Conservation (phyloP, 352 stramenopile species). For the Pythium scleroteichum region DNA sequence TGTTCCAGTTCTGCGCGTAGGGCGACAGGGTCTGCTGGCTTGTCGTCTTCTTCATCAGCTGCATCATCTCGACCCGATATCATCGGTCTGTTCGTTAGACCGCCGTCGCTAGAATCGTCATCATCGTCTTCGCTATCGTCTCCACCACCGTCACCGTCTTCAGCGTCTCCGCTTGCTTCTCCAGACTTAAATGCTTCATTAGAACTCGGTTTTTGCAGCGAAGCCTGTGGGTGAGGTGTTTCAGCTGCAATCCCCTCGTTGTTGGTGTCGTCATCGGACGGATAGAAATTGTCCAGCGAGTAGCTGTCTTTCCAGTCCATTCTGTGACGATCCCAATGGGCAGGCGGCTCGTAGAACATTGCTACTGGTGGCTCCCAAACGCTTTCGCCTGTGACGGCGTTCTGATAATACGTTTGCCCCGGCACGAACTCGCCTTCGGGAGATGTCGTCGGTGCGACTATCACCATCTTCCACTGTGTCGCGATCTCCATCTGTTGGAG, state of each 20-base stretch:
- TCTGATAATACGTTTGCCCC: slow-evolving; percentile 53
- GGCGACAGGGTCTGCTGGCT: slow-evolving; percentile 41
- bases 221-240: too few relatives aligned
- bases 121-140: neutral
- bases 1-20: slow-evolving; percentile 45
- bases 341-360: slow-evolving; percentile 62
- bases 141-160: slow-evolving; percentile 2
- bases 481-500: slow-evolving; percentile 40
- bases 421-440: slow-evolving; percentile 26
- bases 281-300: slow-evolving; percentile 51
- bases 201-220: too few relatives aligned
- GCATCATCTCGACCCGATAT: slow-evolving; percentile 1
- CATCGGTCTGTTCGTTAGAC: neutral
- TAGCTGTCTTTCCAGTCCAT: slow-evolving; percentile 66
- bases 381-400: slow-evolving; percentile 53
- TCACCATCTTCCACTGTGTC: slow-evolving; percentile 53
- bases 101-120: neutral
- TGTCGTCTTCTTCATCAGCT: slow-evolving; percentile 26
- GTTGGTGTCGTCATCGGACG: neutral
- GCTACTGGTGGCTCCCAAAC: slow-evolving; percentile 53
- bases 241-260: too few relatives aligned
- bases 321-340: slow-evolving; percentile 46
- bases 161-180: too few relatives aligned
- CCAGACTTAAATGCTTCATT: neutral
- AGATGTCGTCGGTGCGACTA: slow-evolving; percentile 22